phyloP scores from a whole-genome alignment of 2,329 filamentous ascomycete genomes.

The Ciborinia camelliae region DNA sequence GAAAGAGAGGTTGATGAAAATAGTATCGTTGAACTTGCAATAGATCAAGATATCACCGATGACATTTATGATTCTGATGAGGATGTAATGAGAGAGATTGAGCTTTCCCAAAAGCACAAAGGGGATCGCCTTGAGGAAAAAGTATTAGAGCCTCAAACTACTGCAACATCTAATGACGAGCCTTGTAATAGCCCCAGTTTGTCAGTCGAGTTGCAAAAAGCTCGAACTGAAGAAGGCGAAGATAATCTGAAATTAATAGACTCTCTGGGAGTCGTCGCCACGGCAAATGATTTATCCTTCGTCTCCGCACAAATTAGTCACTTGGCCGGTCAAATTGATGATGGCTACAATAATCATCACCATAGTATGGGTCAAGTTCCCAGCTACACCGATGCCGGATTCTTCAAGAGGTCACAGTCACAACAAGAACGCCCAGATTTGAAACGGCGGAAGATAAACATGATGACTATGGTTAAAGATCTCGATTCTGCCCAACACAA shows the following conservation, averaged over 20 bases:
- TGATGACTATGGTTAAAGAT: too few species aligned
- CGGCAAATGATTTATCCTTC: background rate
- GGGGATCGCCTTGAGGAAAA: constrained; percentile 27
- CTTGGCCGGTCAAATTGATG: background rate
- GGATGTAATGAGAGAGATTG: constrained; percentile 41
- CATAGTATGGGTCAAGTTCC: background rate
- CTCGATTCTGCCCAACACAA: background rate
- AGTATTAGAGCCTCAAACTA: background rate
- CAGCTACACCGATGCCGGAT: background rate
- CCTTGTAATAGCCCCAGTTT: background rate
- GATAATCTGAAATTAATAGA: background rate
- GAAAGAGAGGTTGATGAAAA: constrained; percentile 59
- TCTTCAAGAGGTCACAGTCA: background rate
- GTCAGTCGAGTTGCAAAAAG: background rate
- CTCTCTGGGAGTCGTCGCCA: background rate
- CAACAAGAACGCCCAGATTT: background rate
- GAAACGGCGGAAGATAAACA: constrained; percentile 1
- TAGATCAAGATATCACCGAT: constrained; percentile 41
- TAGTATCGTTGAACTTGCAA: constrained; percentile 45
- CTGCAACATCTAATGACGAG: constrained; percentile 12
- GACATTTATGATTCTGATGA: constrained; percentile 53
- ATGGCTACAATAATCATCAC: background rate
- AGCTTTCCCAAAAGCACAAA: constrained; percentile 32
- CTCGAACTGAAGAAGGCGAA: background rate
- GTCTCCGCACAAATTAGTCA: background rate